phyloP scores from a whole-genome alignment of 2,329 filamentous ascomycete species.

The Boeremia lycopersici region DNA sequence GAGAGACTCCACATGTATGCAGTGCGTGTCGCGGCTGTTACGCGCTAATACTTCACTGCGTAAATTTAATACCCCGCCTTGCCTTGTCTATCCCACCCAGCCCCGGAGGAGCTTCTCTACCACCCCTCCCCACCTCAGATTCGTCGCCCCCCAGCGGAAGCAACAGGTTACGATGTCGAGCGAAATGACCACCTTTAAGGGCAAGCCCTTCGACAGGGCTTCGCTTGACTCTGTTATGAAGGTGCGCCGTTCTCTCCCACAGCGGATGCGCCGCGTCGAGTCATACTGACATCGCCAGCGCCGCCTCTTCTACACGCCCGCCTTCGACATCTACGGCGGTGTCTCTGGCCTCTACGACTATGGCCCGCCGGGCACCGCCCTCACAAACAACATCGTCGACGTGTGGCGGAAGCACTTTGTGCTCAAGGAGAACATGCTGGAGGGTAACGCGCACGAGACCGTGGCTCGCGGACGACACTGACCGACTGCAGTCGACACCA shows the following conservation, averaged over 20 bases:
- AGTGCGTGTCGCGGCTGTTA: slow-evolving; percentile 47
- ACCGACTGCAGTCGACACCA: slow-evolving; percentile 72
- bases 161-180: slow-evolving; percentile 37
- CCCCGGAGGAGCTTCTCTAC: slow-evolving; percentile 37
- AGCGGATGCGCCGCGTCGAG: slow-evolving; percentile 15
- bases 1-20: slow-evolving; percentile 47
- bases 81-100: slow-evolving; percentile 38
- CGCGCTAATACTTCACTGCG: slow-evolving; percentile 42
- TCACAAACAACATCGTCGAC: slow-evolving; percentile 88
- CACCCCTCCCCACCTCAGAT: slow-evolving; percentile 37
- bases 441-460: slow-evolving; percentile 49
- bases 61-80: slow-evolving; percentile 40
- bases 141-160: slow-evolving; percentile 38
- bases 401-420: slow-evolving; percentile 93
- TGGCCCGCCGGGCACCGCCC: slow-evolving; percentile 83
- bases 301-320: slow-evolving; percentile 82
- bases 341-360: slow-evolving; percentile 92
- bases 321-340: slow-evolving; percentile 93
- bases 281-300: slow-evolving; percentile 41
- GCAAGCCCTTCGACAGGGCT: slow-evolving; percentile 84
- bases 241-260: slow-evolving; percentile 60
- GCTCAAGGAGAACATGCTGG: slow-evolving; percentile 91
- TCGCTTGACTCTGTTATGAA: slow-evolving; percentile 84
- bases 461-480: slow-evolving; percentile 17
- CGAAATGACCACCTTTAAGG: slow-evolving; percentile 65